These are phyloP conservation scores for Kwoniella dendrophila DNA, from an alignment of 768 basidiomycete genomes.

Conservation along the genomic window DNA sequence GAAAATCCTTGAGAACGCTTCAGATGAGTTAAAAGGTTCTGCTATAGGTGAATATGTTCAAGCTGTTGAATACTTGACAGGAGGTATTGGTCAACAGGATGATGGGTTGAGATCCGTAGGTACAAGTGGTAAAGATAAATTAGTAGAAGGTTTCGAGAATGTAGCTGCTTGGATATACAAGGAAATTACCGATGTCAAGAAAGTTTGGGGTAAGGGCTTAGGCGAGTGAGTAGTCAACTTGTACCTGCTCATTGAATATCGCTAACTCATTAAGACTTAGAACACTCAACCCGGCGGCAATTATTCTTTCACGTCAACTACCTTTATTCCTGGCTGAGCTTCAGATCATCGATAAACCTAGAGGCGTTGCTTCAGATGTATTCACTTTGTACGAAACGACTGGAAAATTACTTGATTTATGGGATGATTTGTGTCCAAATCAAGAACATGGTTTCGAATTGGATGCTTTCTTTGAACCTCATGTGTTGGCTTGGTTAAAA, in stretches of 20 bases:
- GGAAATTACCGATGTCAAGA: conserved; percentile 39
- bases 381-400: conserved; percentile 52
- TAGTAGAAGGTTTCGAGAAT: conserved; percentile 47
- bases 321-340: conserved; percentile 55
- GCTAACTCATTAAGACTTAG: too few species aligned
- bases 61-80: conserved; percentile 35
- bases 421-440: conserved; percentile 51
- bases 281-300: conserved; percentile 44
- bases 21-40: conserved; percentile 47
- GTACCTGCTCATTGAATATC: too few species aligned
- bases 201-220: conserved; percentile 43
- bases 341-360: conserved; percentile 46
- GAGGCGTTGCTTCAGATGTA: conserved; percentile 42
- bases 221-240: conserved; percentile 42
- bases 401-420: conserved; percentile 39
- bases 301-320: conserved; percentile 53
- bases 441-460: conserved; percentile 52
- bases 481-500: conserved; percentile 52
- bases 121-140: conserved; percentile 29
- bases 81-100: conserved; percentile 29
- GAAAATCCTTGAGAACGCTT: conserved; percentile 29
- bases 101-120: conserved; percentile 9
- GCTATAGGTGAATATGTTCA: conserved; percentile 53
- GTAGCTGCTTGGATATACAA: conserved; percentile 52
- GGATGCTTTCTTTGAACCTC: conserved; percentile 55